Conservation (phyloP, 2,329 filamentous ascomycete species). For the Aspergillus pseudoterreus region DNA sequence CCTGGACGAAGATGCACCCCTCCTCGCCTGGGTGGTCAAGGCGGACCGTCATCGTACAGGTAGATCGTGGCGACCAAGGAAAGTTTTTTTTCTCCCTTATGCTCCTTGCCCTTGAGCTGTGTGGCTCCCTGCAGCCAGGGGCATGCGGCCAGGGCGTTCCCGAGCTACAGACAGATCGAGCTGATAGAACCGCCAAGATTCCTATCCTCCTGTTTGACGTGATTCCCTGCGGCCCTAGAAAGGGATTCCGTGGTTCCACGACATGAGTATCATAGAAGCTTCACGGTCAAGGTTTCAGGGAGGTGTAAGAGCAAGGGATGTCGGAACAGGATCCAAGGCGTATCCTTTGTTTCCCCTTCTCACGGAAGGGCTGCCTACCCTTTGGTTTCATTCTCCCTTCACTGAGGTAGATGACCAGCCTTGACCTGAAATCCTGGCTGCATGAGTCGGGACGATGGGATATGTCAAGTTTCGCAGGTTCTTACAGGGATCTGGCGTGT, state of each 20-base stretch:
- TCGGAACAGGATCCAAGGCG: neutral
- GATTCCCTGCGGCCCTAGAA: neutral
- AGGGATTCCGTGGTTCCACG: neutral
- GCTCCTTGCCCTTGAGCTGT: neutral
- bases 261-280: neutral
- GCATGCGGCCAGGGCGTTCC: too few relatives aligned
- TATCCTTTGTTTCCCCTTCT: neutral
- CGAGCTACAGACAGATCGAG: too few relatives aligned
- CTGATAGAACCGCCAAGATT: too few relatives aligned
- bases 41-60: constrained; percentile 3
- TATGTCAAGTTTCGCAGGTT: constrained; percentile 9
- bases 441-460: constrained; percentile 7
- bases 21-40: neutral
- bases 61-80: constrained; percentile 8
- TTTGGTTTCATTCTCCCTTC: neutral
- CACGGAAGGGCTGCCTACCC: neutral
- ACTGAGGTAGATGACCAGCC: neutral
- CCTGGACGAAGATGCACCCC: neutral
- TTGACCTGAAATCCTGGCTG: neutral
- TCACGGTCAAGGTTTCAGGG: neutral
- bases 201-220: neutral
- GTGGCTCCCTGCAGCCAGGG: neutral
- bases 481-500: neutral
- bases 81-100: neutral
- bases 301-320: constrained; percentile 13